Conservation (phyloP, 352 stramenopile genomes). For the Pythium aquatile region DNA sequence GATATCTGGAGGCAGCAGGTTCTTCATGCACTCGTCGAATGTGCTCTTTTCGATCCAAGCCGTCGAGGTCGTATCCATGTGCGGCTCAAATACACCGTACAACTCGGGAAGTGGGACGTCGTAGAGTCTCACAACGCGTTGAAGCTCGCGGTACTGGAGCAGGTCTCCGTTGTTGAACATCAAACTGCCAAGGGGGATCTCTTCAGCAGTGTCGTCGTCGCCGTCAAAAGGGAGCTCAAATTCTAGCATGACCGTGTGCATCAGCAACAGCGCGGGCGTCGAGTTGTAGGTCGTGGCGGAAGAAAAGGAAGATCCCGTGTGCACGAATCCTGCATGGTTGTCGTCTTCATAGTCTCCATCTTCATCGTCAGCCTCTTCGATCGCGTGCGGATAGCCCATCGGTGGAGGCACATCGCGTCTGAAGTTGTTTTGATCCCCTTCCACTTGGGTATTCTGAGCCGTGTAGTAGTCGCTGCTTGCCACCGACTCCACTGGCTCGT, state of each 20-base stretch:
- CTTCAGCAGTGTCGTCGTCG: conserved; percentile 56
- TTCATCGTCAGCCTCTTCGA: conserved; percentile 54
- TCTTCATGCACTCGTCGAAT: conserved; percentile 70
- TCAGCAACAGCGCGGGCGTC: conserved; percentile 67
- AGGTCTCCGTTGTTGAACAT: conserved; percentile 84
- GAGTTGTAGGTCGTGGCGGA: conserved; percentile 66
- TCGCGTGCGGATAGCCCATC: conserved; percentile 49
- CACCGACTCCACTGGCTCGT: conserved; percentile 65
- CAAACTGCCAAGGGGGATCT: conserved; percentile 65
- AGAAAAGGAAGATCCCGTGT: conserved; percentile 44
- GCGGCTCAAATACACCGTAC: conserved; percentile 73
- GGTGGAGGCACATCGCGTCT: conserved; percentile 8
- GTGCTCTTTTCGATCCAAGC: conserved; percentile 78
- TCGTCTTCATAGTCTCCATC: conserved; percentile 47
- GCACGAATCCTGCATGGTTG: conserved; percentile 17
- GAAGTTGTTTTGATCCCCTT: conserved; percentile 46
- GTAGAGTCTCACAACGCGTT: conserved; percentile 70
- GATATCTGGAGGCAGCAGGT: conserved; percentile 56
- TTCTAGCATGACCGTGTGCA: conserved; percentile 82
- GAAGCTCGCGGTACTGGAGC: conserved; percentile 79
- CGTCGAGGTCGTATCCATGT: conserved; percentile 49
- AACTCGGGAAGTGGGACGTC: conserved; percentile 64
- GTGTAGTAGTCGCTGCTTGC: conserved; percentile 85
- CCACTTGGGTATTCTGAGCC: conserved; percentile 81
- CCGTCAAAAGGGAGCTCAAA: conserved; percentile 78